Evolutionary conservation across 257 asterid genomes (phyloP).

Genomic region (Penstemon barbatus): DNA sequence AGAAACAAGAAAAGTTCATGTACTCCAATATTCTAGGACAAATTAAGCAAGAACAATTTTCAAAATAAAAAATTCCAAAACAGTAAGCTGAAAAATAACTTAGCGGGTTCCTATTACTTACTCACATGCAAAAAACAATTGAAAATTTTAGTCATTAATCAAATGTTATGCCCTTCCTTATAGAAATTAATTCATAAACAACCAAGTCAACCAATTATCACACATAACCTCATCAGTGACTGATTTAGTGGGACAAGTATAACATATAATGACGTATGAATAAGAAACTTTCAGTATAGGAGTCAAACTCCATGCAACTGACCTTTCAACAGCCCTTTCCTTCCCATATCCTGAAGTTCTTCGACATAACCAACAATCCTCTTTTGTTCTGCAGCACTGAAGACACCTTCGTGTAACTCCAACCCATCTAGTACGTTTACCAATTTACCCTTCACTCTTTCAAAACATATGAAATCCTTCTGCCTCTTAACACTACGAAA

Average conservation of each 20-base stretch:
- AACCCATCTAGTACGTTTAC: slow-evolving; percentile 66
- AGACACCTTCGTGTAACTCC: slow-evolving; percentile 70
- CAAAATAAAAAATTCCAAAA: too few relatives aligned
- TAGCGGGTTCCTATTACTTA: too few relatives aligned
- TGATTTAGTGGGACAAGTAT: too few relatives aligned
- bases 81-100: too few relatives aligned
- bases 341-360: slow-evolving; percentile 58
- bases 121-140: too few relatives aligned
- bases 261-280: neutral
- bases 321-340: slow-evolving; percentile 60
- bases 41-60: neutral
- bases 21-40: neutral
- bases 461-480: slow-evolving; percentile 54
- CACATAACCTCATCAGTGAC: neutral
- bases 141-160: too few relatives aligned
- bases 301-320: slow-evolving; percentile 8
- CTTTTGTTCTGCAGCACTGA: slow-evolving; percentile 71
- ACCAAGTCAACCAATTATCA: slow-evolving; percentile 10
- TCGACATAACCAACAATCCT: slow-evolving; percentile 63
- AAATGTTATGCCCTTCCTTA: neutral
- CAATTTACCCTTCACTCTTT: slow-evolving; percentile 48
- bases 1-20: neutral
- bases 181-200: slow-evolving; percentile 16
- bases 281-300: neutral
- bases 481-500: slow-evolving; percentile 50